Percentiles rank a stretch among this genome's conserved stretches.
These are phyloP conservation scores for Brassica hybrid DNA, from an alignment of 441 rosid species.

Conservation along the genomic window DNA sequence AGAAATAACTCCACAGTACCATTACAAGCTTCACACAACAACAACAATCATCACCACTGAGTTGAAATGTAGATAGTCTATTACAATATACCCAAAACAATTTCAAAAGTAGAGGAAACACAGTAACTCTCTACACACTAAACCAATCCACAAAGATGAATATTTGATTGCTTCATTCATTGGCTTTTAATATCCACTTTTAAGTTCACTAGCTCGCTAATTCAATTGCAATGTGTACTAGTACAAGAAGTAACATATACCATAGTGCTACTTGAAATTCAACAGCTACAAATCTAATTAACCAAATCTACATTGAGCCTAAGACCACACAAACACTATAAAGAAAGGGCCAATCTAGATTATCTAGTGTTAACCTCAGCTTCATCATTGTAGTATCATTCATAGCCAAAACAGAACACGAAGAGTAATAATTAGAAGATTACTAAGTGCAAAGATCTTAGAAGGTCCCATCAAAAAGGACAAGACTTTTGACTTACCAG, in stretches of 20 bases:
- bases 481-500: conserved; percentile 19
- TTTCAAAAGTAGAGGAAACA: background rate
- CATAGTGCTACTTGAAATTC: background rate
- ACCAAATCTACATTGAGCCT: background rate
- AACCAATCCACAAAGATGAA: background rate
- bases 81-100: background rate
- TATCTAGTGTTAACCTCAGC: background rate
- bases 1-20: conserved; percentile 82
- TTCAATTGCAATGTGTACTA: no score
- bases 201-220: background rate
- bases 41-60: background rate
- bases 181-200: background rate
- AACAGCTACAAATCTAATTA: background rate
- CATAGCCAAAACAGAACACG: no score
- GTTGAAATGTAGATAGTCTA: background rate
- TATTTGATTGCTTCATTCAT: background rate
- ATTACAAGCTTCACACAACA: conserved; percentile 61
- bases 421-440: no score
- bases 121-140: background rate
- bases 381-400: background rate
- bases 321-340: background rate
- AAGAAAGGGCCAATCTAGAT: background rate
- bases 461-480: background rate
- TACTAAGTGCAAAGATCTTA: background rate
- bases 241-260: background rate